Percentiles rank a stretch among this genome's conserved stretches.
phyloP scores from a whole-genome alignment of 768 basidiomycete genomes.

The Trametes meyenii region DNA sequence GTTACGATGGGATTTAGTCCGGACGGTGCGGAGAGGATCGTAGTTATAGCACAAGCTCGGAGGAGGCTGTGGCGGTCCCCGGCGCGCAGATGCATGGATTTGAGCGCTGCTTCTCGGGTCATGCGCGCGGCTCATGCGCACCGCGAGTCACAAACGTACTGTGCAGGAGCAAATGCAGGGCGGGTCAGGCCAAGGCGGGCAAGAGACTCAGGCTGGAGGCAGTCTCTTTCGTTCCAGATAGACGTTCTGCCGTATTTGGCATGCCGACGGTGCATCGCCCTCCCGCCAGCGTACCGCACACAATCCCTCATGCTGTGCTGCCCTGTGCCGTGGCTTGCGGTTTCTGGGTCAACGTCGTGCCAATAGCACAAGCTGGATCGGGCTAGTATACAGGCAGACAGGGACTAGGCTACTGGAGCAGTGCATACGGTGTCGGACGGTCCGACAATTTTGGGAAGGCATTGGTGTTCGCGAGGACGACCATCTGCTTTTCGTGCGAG shows the following conservation, averaged over 20 bases:
- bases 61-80: not conserved
- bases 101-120: not conserved
- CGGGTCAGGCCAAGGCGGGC: not conserved
- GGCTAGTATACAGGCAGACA: not conserved
- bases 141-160: not conserved
- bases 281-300: not conserved
- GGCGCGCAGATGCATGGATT: not conserved
- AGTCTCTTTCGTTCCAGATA: not conserved
- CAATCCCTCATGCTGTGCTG: not conserved
- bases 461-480: conserved; percentile 80
- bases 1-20: not conserved
- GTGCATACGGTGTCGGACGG: conserved; percentile 52
- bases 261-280: not conserved
- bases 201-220: not conserved
- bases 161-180: not conserved
- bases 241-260: not conserved
- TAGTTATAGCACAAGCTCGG: not conserved
- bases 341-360: not conserved
- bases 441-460: conserved; percentile 81
- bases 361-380: not conserved
- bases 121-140: not conserved
- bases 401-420: conserved; percentile 24
- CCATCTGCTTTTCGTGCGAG: conserved; percentile 93
- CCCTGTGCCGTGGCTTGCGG: not conserved
- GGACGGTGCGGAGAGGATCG: not conserved